Conservation (phyloP, 176 grass and related monocot species). For the Thalia dealbata region DNA sequence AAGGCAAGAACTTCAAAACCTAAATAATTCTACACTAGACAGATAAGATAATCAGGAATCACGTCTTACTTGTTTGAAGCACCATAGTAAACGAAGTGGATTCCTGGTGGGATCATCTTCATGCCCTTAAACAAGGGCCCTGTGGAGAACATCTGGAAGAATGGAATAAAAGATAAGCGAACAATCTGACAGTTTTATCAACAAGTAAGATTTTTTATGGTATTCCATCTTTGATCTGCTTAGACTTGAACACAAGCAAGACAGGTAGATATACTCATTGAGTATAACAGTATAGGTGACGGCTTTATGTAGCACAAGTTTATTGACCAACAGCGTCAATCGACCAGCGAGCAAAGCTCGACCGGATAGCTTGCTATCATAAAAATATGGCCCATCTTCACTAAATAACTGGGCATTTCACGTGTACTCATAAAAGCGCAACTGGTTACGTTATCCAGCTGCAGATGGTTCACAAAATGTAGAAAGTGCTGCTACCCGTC, state of each 20-base stretch:
- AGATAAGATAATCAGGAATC: not conserved
- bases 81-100: conserved; percentile 70
- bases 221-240: not conserved
- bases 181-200: not conserved
- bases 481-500: not conserved
- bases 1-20: not conserved
- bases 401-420: too few species aligned
- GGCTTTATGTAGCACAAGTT: too few species aligned
- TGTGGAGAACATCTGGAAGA: conserved; percentile 59
- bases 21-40: not conserved
- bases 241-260: not conserved
- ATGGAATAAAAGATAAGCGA: not conserved
- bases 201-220: not conserved
- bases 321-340: not conserved
- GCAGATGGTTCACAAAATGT: not conserved
- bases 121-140: conserved; percentile 80
- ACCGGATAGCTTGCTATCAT: not conserved
- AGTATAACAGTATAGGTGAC: not conserved
- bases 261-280: not conserved
- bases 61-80: conserved; percentile 53
- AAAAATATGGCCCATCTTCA: too few species aligned
- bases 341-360: not conserved
- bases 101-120: conserved; percentile 75
- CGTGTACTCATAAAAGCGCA: too few species aligned
- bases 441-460: not conserved